Evolutionary conservation across 2,329 filamentous ascomycete species (phyloP), one percentile per base, ranked within the genome.

Genomic region (Aspergillus texensis): DNA sequence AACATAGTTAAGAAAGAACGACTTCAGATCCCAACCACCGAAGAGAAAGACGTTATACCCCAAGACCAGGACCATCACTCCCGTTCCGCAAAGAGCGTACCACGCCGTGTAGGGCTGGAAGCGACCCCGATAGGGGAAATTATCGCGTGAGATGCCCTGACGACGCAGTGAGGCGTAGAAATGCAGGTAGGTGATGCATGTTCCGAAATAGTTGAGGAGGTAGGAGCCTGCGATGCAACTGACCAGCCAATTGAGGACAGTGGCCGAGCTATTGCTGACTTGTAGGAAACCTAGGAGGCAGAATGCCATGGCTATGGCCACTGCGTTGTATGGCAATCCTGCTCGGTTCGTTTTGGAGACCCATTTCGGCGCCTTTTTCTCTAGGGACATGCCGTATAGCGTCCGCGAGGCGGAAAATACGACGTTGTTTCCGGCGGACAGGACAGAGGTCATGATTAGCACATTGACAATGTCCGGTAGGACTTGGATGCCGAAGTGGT

Each of bases 1-100:
- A 81, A 86, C 85, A 75, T 93, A 93, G 78, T 86, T 88, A 72
- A 91, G 90, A 30, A 93, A 77, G 72, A 93, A 94, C 16, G 83
- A 85, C 8, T 86, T 83, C 0, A 88, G 73, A 62, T 86, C 83
- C 91, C 89, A 93, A 3, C 82, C 79, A 5, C 81, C 81, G 0
- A 87, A 85, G 52, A 93, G 72, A 69, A 93, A 94, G 0, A 93
- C 87, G 0, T 87, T 84, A 65, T 92, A 94, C 0, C 91, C 91
- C 8, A 89, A 85, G 1, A 92, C 85, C 67, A 93, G 85, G 0
- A 86, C 84, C 87, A 93, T 92, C 62, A 90, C 75, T 32, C 85
- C 84, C 0, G 88, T 91, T 30, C 85, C 86, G 1, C 80, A 72
- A 0, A 92, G 77, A 0, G 86, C 87, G 60, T 88, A 88, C 74